phyloP scores from a whole-genome alignment of 805 yeast genomes.

The Naumovozyma dairenensis region DNA sequence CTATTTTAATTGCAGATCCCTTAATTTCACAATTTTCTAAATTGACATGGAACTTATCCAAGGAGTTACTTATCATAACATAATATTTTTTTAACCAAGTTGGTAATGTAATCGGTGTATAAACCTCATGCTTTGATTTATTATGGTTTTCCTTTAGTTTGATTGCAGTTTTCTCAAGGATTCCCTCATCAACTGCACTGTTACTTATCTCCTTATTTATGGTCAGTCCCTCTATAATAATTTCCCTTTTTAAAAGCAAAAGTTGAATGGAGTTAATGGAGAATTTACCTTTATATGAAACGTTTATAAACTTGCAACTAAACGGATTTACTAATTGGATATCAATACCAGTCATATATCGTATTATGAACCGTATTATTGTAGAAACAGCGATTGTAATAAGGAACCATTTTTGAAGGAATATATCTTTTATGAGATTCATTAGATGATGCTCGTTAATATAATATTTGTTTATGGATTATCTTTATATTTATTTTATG shows the following conservation, averaged over 20 bases:
- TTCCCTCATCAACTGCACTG: too few species aligned
- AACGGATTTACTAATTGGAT: slow-evolving; percentile 17
- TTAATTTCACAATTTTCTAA: slow-evolving; percentile 3
- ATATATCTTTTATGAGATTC: too few species aligned
- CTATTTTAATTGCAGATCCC: slow-evolving; percentile 1
- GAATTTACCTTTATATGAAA: slow-evolving; percentile 8
- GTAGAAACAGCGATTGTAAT: too few species aligned
- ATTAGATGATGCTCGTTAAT: too few species aligned
- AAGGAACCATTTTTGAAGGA: too few species aligned
- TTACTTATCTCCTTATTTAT: not conserved
- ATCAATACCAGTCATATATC: slow-evolving; percentile 8
- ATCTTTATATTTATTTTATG: too few species aligned
- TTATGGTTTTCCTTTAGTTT: too few species aligned
- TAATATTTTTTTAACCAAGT: not conserved
- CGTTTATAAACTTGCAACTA: slow-evolving; percentile 8
- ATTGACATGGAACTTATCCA: slow-evolving; percentile 7
- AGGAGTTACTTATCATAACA: too few species aligned
- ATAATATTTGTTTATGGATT: too few species aligned
- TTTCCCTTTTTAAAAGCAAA: slow-evolving; percentile 12
- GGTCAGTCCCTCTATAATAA: slow-evolving; percentile 7
- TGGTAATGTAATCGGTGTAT: not conserved
- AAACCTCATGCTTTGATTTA: too few species aligned
- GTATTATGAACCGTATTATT: slow-evolving; percentile 1
- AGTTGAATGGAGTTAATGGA: slow-evolving; percentile 13
- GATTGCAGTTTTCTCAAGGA: too few species aligned